Evolutionary conservation across 2,329 filamentous ascomycete species (phyloP).

Genomic region (Pseudogymnoascus sp.): DNA sequence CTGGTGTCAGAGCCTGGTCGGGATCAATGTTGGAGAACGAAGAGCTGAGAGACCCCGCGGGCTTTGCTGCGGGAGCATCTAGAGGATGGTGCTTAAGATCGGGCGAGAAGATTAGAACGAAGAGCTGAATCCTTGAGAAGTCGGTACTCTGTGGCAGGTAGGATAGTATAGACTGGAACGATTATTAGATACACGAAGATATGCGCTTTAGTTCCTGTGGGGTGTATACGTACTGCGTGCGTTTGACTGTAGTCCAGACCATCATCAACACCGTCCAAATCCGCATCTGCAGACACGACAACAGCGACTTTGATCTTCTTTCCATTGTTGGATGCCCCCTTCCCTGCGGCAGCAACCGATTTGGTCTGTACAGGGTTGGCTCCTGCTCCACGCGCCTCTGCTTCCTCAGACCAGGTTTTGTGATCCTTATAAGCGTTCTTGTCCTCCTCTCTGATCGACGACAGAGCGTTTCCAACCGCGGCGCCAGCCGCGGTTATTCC

Average conservation of each 20-base stretch:
- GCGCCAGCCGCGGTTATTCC: conserved; percentile 77
- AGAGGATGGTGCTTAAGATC: conserved; percentile 59
- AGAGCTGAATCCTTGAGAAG: conserved; percentile 64
- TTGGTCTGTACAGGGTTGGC: conserved; percentile 20
- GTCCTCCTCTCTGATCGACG: conserved; percentile 77
- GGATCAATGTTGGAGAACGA: conserved; percentile 82
- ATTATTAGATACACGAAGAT: conserved; percentile 12
- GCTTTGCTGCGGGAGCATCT: conserved; percentile 46
- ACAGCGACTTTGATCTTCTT: conserved; percentile 73
- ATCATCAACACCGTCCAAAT: conserved; percentile 49
- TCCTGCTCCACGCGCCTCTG: conserved; percentile 54
- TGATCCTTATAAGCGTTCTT: conserved; percentile 74
- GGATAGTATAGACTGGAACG: conserved; percentile 69
- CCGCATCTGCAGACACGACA: conserved; percentile 72
- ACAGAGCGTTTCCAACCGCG: conserved; percentile 72
- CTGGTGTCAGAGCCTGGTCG: conserved; percentile 61
- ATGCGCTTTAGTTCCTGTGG: conserved; percentile 4
- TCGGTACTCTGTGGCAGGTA: conserved; percentile 75
- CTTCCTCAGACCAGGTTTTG: conserved; percentile 87
- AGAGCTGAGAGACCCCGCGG: conserved; percentile 59
- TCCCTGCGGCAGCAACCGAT: background rate
- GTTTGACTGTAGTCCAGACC: conserved; percentile 58
- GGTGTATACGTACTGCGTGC: conserved; percentile 60
- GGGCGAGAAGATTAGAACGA: conserved; percentile 84
- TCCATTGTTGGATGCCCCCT: conserved; percentile 14